Percentiles rank a stretch among this genome's conserved stretches.
Evolutionary conservation across 164 flowering plant species (phyloP).

Genomic region (Stephania yunnanensis): DNA sequence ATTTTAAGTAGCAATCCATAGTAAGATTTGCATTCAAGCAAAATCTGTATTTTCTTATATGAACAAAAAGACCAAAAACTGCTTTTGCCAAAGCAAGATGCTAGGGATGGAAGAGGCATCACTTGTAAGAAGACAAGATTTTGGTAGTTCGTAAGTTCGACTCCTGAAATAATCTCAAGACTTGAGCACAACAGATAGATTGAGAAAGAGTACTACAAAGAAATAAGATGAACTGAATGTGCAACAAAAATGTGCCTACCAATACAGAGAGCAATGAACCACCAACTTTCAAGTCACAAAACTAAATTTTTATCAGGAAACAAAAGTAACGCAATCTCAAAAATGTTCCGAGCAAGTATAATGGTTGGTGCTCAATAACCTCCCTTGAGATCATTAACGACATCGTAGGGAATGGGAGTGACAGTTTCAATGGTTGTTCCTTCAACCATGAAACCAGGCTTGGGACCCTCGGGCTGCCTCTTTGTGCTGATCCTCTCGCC

Average conservation of each 20-base stretch:
- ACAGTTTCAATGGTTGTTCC: constrained; percentile 32
- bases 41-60: too few relatives aligned
- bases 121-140: too few relatives aligned
- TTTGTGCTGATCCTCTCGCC: constrained; percentile 30
- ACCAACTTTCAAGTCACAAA: not conserved
- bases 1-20: too few relatives aligned
- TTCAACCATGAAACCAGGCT: constrained; percentile 21
- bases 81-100: too few relatives aligned
- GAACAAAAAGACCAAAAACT: too few relatives aligned
- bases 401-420: constrained; percentile 33
- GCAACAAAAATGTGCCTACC: not conserved
- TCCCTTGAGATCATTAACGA: constrained; percentile 27
- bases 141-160: too few relatives aligned
- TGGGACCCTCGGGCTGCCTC: constrained; percentile 30
- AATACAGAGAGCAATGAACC: not conserved
- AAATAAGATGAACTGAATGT: not conserved
- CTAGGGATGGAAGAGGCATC: too few relatives aligned
- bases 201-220: not conserved
- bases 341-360: not conserved
- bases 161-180: not conserved
- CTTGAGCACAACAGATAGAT: not conserved
- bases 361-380: constrained; percentile 12
- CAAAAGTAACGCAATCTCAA: not conserved
- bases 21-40: too few relatives aligned
- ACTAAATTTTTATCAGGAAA: not conserved